Evolutionary conservation across 768 basidiomycete genomes (phyloP), one percentile per base, ranked within the genome.

Genomic region (Pholiota microspora): DNA sequence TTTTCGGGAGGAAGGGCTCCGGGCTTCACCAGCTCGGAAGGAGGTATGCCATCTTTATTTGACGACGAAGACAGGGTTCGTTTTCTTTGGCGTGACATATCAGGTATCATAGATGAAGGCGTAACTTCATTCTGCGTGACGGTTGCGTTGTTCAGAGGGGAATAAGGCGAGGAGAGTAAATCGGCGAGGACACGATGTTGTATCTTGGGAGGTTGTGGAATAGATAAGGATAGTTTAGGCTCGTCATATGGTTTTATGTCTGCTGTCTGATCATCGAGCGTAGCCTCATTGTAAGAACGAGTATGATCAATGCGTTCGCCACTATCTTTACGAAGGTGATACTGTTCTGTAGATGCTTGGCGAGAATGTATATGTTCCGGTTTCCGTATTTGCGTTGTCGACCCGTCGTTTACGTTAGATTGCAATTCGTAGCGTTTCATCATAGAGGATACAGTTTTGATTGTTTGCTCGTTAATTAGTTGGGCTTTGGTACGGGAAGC

Each of bases 131-230:
- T 24, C 13, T 24, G 29, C 3, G 24, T n/a, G 15, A 32, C 12
- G 8, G 27, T 16, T 15, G 38, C 13, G 13, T 2, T 29, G 18
- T 51, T 56, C 1, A n/a, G 52, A 7, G 21, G 57, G 49, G 7
- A 53, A 55, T 13, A 67, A 58, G 21, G 67, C n/a, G n/a, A 65
- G 23, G 69, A 73, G 36, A 74, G 59, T 7, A 74, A 54, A 51
- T 74, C 73, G 27, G 70, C 71, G 34, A 73, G 51, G 53, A 58
- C 59, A n/a, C 69, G 69, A 54, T 70, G 66, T 5, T 67, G 64
- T 42, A 68, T 73, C 54, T 68, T 61, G 42, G 62, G 56, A 18
- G 49, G 34, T 23, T 45, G 47, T n/a, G 18, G 40, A 12, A 5
- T 9, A 42, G 40, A n/a, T n/a, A n/a, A n/a, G n/a, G n/a, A n/a